Base-by-base conservation (phyloP, 1,139 yeast species). In the Taphrina wiesneri region DNA sequence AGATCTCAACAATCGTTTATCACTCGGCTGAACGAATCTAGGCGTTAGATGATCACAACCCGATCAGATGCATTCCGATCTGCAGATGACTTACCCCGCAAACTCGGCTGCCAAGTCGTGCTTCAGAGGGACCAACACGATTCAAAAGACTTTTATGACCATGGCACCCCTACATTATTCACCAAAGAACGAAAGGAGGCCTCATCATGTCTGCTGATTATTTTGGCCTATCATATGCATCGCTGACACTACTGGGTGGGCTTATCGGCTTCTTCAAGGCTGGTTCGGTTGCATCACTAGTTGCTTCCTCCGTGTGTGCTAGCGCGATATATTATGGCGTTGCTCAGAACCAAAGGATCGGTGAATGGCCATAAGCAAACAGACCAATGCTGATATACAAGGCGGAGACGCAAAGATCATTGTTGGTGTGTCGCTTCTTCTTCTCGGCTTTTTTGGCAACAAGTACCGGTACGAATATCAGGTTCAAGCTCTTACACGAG, bases 271-370 rank as follows among this genome's bases (percentile, higher is more conserved):
- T 60, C 43, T 36, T 60, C 43, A 60, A 60, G 41, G 64, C 64
- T 17, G 64, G 64, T 19, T 60, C 64, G 2, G 30, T 60, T 11
- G 64, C 64, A 17, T 60, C 64, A 39, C 57, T 60, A n/a, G 47
- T 60, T 30, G 64, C 64, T 23, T 60, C 64, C 2, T 60, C 64
- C 13, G 39, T 60, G 32, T 60, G 64, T 23, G 57, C 64, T 21
- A 21, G 47, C 15, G 64, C 64, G 41, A 60, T 60, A 17, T 26
- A 25, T 52, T 60, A 41, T 19, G 64, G 64, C 43, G 32, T 53
- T 43, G 15, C 30, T 39, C 57, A 60, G 28, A 60, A 54, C 25
- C 49, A 36, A 17, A 54, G 17, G 25, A n/a, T 54, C 0, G 59
- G 59, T 54, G n/a, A n/a, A 32, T 46, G 6, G 6, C 6, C n/a